These are phyloP conservation scores for Escallonia herrerae DNA, from an alignment of 129 eudicot species.

Conservation along the genomic window DNA sequence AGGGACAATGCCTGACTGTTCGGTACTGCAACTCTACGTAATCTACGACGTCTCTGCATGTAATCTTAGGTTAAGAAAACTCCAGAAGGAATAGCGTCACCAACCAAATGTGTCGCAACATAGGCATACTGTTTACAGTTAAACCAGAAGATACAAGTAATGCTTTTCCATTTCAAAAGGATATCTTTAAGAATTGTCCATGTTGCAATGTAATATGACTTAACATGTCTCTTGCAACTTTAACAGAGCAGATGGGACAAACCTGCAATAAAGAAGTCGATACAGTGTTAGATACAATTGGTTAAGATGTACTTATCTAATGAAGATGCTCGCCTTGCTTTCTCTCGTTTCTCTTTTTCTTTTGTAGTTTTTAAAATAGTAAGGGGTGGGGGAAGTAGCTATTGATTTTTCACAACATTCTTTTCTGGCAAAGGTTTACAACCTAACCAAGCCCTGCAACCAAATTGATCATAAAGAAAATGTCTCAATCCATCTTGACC, in stretches of 20 bases:
- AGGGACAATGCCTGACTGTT: conserved; percentile 79
- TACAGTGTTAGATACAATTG: conserved; percentile 10
- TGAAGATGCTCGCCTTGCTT: background rate
- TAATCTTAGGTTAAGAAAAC: conserved; percentile 42
- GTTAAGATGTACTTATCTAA: background rate
- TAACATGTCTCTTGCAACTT: conserved; percentile 69
- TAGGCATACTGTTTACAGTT: background rate
- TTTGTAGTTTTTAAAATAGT: background rate
- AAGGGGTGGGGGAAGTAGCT: too few relatives aligned
- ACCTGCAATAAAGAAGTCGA: conserved; percentile 39
- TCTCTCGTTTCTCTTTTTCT: background rate
- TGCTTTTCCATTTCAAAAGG: conserved; percentile 30
- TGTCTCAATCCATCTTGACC: too few relatives aligned
- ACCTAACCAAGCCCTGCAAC: too few relatives aligned
- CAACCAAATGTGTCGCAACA: background rate
- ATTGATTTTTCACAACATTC: too few relatives aligned
- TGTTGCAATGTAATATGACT: conserved; percentile 82
- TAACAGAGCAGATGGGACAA: conserved; percentile 74
- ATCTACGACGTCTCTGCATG: conserved; percentile 73
- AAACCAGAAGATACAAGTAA: background rate
- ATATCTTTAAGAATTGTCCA: conserved; percentile 77
- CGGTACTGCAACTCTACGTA: conserved; percentile 67
- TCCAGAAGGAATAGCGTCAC: background rate
- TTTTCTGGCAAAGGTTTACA: too few relatives aligned
- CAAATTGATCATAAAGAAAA: too few relatives aligned